phyloP scores from a whole-genome alignment of 495 filamentous ascomycete species.

The Aspergillus avenaceus region DNA sequence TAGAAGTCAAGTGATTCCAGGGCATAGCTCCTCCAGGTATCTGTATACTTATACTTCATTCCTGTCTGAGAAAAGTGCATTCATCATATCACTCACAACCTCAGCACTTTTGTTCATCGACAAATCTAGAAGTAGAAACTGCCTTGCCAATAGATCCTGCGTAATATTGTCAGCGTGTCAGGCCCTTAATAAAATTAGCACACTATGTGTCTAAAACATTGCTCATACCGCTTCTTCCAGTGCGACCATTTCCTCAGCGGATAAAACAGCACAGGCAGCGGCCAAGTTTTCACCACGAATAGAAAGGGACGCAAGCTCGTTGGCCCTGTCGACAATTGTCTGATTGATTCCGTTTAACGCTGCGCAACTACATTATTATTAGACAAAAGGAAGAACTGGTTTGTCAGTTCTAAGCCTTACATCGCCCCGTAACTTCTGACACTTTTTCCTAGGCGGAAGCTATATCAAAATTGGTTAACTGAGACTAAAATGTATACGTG shows the following conservation, averaged over 20 bases:
- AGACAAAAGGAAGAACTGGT: background rate
- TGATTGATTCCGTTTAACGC: constrained; percentile 76
- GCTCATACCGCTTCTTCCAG: constrained; percentile 59
- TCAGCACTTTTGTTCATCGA: constrained; percentile 5
- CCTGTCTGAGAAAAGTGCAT: constrained; percentile 17
- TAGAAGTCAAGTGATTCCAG: background rate
- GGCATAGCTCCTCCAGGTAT: no score
- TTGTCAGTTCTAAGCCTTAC: constrained; percentile 23
- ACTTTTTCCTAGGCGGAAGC: constrained; percentile 62
- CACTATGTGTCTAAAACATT: background rate
- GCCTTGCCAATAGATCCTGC: constrained; percentile 33
- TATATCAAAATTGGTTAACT: constrained; percentile 5
- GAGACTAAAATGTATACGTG: background rate
- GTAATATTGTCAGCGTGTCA: constrained; percentile 1
- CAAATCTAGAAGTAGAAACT: constrained; percentile 29
- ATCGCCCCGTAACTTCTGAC: constrained; percentile 79
- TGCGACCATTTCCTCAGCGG: constrained; percentile 52
- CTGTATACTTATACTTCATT: background rate
- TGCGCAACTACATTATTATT: constrained; percentile 54
- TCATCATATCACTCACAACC: constrained; percentile 15
- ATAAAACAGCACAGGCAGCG: constrained; percentile 61
- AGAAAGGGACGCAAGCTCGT: constrained; percentile 64
- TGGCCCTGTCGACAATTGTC: constrained; percentile 70
- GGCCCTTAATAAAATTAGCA: no score
- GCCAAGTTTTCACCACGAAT: constrained; percentile 73